phyloP scores from a whole-genome alignment of 208 protist genomes.

The Trypanosoma mega region DNA sequence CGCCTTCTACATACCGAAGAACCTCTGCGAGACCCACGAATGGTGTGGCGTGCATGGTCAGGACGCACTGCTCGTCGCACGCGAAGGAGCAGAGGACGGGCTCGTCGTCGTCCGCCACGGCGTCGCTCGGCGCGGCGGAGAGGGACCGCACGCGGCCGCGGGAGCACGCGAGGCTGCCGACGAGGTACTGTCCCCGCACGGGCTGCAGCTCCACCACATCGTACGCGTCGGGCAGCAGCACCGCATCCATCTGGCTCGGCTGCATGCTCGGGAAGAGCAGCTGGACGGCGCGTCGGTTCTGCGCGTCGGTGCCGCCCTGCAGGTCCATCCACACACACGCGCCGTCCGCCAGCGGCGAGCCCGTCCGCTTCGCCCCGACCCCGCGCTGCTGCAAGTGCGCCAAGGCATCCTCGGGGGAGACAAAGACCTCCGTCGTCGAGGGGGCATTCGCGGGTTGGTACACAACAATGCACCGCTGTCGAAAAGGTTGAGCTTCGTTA shows the following conservation, averaged over 20 bases:
- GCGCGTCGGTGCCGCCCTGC: slow-evolving; percentile 30
- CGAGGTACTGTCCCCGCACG: slow-evolving; percentile 37
- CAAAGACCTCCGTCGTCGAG: neutral
- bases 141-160: slow-evolving; percentile 19
- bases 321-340: slow-evolving; percentile 64
- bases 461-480: slow-evolving; percentile 7
- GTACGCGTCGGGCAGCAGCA: slow-evolving; percentile 48
- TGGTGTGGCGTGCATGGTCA: slow-evolving; percentile 61
- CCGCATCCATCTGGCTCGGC: slow-evolving; percentile 39
- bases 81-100: slow-evolving; percentile 62
- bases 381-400: neutral
- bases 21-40: slow-evolving; percentile 59
- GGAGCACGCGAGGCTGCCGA: slow-evolving; percentile 58
- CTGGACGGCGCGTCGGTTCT: slow-evolving; percentile 33
- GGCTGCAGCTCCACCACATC: slow-evolving; percentile 69
- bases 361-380: neutral
- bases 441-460: neutral
- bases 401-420: neutral
- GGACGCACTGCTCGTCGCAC: slow-evolving; percentile 42
- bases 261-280: slow-evolving; percentile 39
- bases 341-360: neutral
- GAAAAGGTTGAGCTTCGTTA: no score
- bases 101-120: slow-evolving; percentile 30
- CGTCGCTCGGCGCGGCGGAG: neutral
- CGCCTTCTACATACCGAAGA: slow-evolving; percentile 39